Base-by-base conservation (phyloP, 306 rosid species). In the Ormosia semicastrata region DNA sequence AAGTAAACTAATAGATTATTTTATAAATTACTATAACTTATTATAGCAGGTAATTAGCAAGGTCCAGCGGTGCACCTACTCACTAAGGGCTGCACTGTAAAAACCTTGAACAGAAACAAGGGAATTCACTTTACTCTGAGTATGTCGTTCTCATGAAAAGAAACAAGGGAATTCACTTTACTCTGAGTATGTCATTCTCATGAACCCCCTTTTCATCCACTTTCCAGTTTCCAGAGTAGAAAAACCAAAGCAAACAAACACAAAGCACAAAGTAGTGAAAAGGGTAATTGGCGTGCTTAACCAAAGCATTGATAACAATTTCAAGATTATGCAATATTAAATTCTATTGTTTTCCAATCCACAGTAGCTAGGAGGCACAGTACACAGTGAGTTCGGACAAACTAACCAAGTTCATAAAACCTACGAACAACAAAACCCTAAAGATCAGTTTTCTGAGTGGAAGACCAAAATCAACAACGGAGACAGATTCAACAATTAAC, bases 141-240 rank as follows among this genome's bases (percentile, higher is more conserved):
- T 24, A 24, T 24, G 24, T 24, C 24, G 24, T 24, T 24, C 24
- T 24, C 24, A 72, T 14, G 40, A 65, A 78, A n/a, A n/a, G n/a
- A n/a, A n/a, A n/a, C n/a, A n/a, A n/a, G n/a, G n/a, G n/a, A 46
- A 47, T 47, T 29, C 74, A 83, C 87, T 83, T 83, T 76, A 30
- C 85, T 46, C 82, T 18, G 36, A 49, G 73, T 67, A 7, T 37
- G 70, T 73, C 81, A 14, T 33, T 77, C 85, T 74, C 82, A 72
- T 14, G 40, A 65, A 78, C 50, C n/a, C 81, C 58, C 78, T 75
- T 79, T 76, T 76, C 66, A 60, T 82, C 49, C 60, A 69, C 73
- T 82, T 50, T 50, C 29, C 66, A 14, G 0, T 32, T 50, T 30
- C 44, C 70, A 77, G 33, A 40, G 53, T 18, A 72, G 74, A 14